A percentile compares a stretch with the other conserved stretches of the same genome.
phyloP scores from a whole-genome alignment of 371 early-diverging fungal genomes.

The Mortierella polycephala region DNA sequence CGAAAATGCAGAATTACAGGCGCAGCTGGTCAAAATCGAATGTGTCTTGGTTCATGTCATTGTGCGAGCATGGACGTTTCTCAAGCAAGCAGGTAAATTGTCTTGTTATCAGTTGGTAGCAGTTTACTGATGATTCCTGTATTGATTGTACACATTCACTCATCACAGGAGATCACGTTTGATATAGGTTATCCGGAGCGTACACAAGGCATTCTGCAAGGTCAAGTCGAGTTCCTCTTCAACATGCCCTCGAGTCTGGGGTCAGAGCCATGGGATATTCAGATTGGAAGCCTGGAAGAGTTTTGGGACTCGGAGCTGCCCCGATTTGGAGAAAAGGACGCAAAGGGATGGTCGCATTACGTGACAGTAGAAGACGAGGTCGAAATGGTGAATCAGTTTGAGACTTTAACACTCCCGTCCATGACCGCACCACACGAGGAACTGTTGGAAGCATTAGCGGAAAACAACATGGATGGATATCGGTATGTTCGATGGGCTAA shows the following conservation, averaged over 20 bases:
- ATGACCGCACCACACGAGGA: constrained; percentile 16
- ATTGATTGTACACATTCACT: background rate
- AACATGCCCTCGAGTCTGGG: constrained; percentile 67
- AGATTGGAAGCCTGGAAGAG: constrained; percentile 67
- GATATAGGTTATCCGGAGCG: constrained; percentile 77
- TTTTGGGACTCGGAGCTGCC: constrained; percentile 86
- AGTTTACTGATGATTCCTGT: too few species aligned
- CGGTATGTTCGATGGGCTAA: constrained; percentile 38
- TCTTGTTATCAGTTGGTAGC: background rate
- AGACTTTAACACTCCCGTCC: constrained; percentile 32
- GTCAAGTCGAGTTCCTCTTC: constrained; percentile 76
- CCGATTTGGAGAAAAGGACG: constrained; percentile 82
- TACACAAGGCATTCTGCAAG: constrained; percentile 75
- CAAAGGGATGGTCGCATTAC: constrained; percentile 66
- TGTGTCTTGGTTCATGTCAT: constrained; percentile 71
- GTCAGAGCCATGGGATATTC: constrained; percentile 56
- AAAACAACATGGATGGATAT: constrained; percentile 34
- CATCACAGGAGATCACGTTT: background rate
- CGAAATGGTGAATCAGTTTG: constrained; percentile 38
- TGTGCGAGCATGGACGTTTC: constrained; percentile 68
- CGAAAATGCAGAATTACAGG: constrained; percentile 14
- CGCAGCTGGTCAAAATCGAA: constrained; percentile 59
- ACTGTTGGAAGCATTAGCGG: constrained; percentile 32
- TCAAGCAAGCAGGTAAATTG: constrained; percentile 71
- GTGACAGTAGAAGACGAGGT: constrained; percentile 47